Evolutionary conservation across 371 early-diverging fungal species (phyloP).

Genomic region (Blakeslea trispora): DNA sequence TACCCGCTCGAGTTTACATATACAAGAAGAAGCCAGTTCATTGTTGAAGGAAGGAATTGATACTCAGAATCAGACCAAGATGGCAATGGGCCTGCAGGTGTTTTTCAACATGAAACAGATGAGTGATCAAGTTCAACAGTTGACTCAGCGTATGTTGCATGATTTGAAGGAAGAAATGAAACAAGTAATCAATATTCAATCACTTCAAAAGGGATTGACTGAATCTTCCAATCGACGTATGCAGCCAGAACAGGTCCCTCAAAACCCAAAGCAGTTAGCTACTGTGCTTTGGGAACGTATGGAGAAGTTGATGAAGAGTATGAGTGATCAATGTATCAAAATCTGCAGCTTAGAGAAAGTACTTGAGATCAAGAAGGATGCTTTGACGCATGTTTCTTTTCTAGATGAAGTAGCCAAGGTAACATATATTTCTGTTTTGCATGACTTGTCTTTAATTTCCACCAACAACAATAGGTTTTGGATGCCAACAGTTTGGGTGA

Average conservation of each 20-base stretch:
- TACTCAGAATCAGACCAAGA: constrained; percentile 67
- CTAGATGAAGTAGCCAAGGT: constrained; percentile 57
- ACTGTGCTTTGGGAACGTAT: constrained; percentile 68
- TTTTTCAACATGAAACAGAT: constrained; percentile 70
- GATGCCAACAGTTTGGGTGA: constrained; percentile 47
- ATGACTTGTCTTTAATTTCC: too few relatives aligned
- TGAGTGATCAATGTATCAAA: constrained; percentile 70
- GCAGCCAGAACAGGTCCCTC: too few relatives aligned
- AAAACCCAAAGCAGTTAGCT: constrained; percentile 55
- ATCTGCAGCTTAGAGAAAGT: constrained; percentile 76
- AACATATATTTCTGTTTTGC: too few relatives aligned
- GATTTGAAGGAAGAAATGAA: constrained; percentile 57
- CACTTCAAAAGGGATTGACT: constrained; percentile 54
- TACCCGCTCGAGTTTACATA: constrained; percentile 38
- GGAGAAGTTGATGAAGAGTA: constrained; percentile 73
- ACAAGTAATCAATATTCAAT: constrained; percentile 62
- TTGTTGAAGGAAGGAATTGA: constrained; percentile 63
- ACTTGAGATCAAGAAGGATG: constrained; percentile 69
- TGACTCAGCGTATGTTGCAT: constrained; percentile 51
- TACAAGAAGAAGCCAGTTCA: constrained; percentile 58
- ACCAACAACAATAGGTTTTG: constrained; percentile 24
- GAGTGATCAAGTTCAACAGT: constrained; percentile 48
- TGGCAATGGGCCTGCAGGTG: constrained; percentile 77
- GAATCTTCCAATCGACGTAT: too few relatives aligned
- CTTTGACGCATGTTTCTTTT: constrained; percentile 65